Percentiles rank a stretch among this genome's conserved stretches.
phyloP scores from a whole-genome alignment of 129 eudicot genomes.

The Pulicaria dysenterica region DNA sequence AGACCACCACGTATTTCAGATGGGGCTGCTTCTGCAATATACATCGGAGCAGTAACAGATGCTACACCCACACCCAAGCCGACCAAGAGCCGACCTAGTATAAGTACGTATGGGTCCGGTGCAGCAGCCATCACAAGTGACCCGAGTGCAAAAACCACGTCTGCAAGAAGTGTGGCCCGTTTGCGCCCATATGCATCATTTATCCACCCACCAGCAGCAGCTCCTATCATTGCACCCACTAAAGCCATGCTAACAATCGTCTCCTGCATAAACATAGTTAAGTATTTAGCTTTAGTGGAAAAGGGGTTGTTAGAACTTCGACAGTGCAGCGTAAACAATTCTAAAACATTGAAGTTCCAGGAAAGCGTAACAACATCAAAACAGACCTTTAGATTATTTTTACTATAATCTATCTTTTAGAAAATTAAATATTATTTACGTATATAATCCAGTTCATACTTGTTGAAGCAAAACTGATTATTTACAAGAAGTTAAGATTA shows the following conservation, averaged over 20 bases:
- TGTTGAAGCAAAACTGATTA: not conserved
- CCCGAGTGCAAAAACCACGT: conserved; percentile 72
- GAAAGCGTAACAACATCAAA: not conserved
- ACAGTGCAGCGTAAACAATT: not conserved
- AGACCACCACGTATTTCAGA: conserved; percentile 94
- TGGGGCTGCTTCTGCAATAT: conserved; percentile 96
- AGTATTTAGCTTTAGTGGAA: not conserved
- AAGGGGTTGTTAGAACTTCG: conserved; percentile 2
- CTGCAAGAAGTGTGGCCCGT: conserved; percentile 88
- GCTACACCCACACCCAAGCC: conserved; percentile 97
- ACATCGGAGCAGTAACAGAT: conserved; percentile 95
- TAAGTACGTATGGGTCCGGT: conserved; percentile 84
- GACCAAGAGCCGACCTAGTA: conserved; percentile 75
- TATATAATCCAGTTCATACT: not conserved
- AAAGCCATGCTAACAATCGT: conserved; percentile 98
- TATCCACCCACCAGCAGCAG: conserved; percentile 88
- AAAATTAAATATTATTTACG: not conserved
- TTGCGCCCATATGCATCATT: conserved; percentile 89
- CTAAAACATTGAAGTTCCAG: not conserved
- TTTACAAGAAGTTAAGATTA: too few relatives aligned
- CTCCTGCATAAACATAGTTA: conserved; percentile 49
- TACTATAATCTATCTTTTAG: not conserved
- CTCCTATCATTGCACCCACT: conserved; percentile 96
- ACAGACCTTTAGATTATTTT: not conserved
- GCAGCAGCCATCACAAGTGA: conserved; percentile 89